Base-by-base conservation (phyloP, 768 basidiomycete genomes). In the Dacryopinax primogenitus region DNA sequence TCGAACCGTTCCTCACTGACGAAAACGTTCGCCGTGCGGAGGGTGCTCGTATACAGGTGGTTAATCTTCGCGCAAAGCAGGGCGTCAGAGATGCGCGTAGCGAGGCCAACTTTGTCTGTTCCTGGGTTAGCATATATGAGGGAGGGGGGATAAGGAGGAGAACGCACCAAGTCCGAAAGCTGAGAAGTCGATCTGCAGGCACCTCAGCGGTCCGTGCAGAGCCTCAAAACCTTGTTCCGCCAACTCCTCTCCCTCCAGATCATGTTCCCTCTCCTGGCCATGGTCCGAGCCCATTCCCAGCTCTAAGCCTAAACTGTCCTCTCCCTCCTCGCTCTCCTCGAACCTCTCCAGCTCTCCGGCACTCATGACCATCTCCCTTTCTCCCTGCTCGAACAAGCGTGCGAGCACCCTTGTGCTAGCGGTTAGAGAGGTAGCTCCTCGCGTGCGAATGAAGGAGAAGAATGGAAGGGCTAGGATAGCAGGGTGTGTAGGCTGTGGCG, bases 151-250 rank as follows among this genome's bases (percentile, higher is more conserved):
- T 9, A 30, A n/a, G 37, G 37, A 3, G 30, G 11, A 18, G 51
- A 18, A 58, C 51, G 51, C 30, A 58, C 51, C 51, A 58, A 58
- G 51, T 15, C 51, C 51, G 32, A 28, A 32, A 28, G 51, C 51
- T 2, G 51, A 58, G 18, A 58, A 58, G 51, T 58, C 51, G 51
- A 58, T 58, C 51, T 58, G 51, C 51, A 58, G 30, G 51, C 51
- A 58, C 51, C 51, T 3, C 4, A 58, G 30, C 30, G 51, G 51
- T 6, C 51, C 51, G 13, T 18, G 11, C 9, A 66, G 66, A 62
- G 66, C 68, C 34, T 47, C 66, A 15, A 41, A 64, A 6, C 62
- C 67, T 4, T n/a, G n/a, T n/a, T 36, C 61, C 41, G 18, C 3
- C 41, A 18, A 18, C 41, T 15, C 41, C 3, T 23, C 41, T 6